Percentiles rank a stretch among this genome's conserved stretches.
These are phyloP conservation scores for Suillus paluster DNA, from an alignment of 768 basidiomycete species.

Conservation along the genomic window DNA sequence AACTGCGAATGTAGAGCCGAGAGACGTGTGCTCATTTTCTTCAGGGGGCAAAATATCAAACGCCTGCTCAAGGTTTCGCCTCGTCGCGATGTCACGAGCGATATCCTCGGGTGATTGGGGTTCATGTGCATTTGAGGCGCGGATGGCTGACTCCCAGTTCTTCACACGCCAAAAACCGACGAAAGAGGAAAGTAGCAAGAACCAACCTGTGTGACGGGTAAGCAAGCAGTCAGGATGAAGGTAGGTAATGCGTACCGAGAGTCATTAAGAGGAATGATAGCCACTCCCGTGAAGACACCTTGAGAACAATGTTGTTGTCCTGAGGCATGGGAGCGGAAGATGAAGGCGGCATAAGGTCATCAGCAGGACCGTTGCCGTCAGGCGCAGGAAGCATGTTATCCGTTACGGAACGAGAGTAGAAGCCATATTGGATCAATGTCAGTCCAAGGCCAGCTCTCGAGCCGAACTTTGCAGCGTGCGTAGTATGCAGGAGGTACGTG, in stretches of 20 bases:
- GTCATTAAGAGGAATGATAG: slow-evolving; percentile 92
- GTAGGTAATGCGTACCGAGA: slow-evolving; percentile 49
- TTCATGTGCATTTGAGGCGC: slow-evolving; percentile 40
- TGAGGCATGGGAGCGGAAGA: slow-evolving; percentile 21
- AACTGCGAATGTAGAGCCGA: slow-evolving; percentile 18
- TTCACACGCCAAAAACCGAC: slow-evolving; percentile 86
- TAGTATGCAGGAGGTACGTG: slow-evolving; percentile 90
- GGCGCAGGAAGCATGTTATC: slow-evolving; percentile 32
- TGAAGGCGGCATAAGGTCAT: slow-evolving; percentile 24
- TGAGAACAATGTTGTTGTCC: slow-evolving; percentile 26
- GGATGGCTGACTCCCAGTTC: slow-evolving; percentile 79
- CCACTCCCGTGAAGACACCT: slow-evolving; percentile 76
- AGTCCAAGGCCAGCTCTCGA: slow-evolving; percentile 95
- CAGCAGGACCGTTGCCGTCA: slow-evolving; percentile 20
- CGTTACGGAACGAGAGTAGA: slow-evolving; percentile 59
- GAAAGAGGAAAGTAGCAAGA: slow-evolving; percentile 82
- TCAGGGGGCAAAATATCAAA: slow-evolving; percentile 50
- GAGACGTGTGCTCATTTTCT: slow-evolving; percentile 30
- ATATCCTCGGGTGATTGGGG: slow-evolving; percentile 43
- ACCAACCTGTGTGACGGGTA: slow-evolving; percentile 70
- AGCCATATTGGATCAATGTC: slow-evolving; percentile 92
- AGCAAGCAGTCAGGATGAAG: slow-evolving; percentile 7
- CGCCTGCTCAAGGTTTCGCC: slow-evolving; percentile 53
- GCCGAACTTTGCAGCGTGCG: slow-evolving; percentile 93
- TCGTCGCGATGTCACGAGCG: slow-evolving; percentile 54